These are phyloP conservation scores for Tritrichomonas musculus DNA, from an alignment of 208 protist genomes.

Conservation along the genomic window DNA sequence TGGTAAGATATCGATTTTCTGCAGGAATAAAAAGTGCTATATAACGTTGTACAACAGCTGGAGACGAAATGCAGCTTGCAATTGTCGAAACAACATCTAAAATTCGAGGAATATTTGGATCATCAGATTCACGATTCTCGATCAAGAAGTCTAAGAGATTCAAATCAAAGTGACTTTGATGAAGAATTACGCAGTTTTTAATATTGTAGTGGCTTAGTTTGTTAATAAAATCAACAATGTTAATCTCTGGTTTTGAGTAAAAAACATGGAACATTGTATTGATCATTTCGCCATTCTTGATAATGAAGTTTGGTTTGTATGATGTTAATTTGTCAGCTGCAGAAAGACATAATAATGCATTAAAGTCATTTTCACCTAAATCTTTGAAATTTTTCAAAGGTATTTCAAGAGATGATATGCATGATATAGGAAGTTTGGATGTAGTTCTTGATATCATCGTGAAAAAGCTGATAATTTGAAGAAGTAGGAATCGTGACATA, in stretches of 20 bases:
- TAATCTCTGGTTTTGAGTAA: not conserved
- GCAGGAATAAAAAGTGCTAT: not conserved
- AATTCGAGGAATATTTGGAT: not conserved
- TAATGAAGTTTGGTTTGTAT: not conserved
- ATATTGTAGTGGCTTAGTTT: not conserved
- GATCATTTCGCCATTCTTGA: not conserved
- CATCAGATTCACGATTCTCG: not conserved
- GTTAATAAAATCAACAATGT: not conserved
- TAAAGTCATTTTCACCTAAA: not conserved
- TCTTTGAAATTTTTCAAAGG: not conserved
- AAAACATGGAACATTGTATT: not conserved
- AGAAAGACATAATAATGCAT: not conserved
- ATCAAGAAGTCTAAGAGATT: not conserved
- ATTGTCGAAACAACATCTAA: not conserved
- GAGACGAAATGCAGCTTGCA: not conserved
- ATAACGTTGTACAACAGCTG: not conserved
- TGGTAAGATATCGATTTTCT: not conserved
- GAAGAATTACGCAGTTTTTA: not conserved
- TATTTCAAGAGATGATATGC: not conserved
- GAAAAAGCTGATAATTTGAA: not conserved
- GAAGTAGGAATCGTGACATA: not conserved
- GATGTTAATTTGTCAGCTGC: not conserved
- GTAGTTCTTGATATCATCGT: not conserved
- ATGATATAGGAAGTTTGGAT: not conserved
- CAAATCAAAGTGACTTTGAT: not conserved